Base-by-base conservation (phyloP, 768 basidiomycete genomes). In the Paxillus ammoniavirescens region DNA sequence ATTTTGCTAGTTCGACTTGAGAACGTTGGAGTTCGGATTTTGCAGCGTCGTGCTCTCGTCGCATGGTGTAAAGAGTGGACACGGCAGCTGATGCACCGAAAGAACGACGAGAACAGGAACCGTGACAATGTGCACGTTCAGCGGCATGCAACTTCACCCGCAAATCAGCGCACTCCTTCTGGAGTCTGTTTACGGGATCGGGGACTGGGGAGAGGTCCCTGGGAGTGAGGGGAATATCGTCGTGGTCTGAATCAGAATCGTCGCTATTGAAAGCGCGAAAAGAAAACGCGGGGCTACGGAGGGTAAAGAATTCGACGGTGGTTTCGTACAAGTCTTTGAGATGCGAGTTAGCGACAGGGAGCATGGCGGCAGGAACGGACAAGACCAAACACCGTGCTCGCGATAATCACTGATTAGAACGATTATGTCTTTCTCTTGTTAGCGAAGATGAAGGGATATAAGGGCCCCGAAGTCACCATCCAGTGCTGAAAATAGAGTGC, bases 231-330 rank as follows among this genome's bases (percentile, higher is more conserved):
- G 67, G 65, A 47, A 68, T 42, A 46, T 64, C 55, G 8, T 63
- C 62, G 53, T 59, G 33, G 40, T 72, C 63, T 0, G 59, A 69
- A 41, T 65, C 64, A 52, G 55, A 55, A 64, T 62, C 68, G 63
- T 59, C 70, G 59, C 45, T 59, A 58, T 61, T 57, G 45, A 49
- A 55, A 47, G 62, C 44, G 17, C 68, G 61, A 47, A 57, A 48
- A 31, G 72, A 66, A 48, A 70, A 68, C 37, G 72, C 58, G 31
- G 77, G 73, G 56, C 65, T 73, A 50, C 73, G 77, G 51, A 78
- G 74, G 56, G 77, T 70, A 60, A 85, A 78, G 74, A 81, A 83
- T 65, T 82, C 82, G 74, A 82, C 75, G 45, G 83, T 81, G 41
- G 77, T 75, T 66, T 78, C 73, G 73, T 81, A 79, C 61, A 82